Base-by-base conservation (phyloP, 306 rosid genomes). In the Heteromeles arbutifolia region DNA sequence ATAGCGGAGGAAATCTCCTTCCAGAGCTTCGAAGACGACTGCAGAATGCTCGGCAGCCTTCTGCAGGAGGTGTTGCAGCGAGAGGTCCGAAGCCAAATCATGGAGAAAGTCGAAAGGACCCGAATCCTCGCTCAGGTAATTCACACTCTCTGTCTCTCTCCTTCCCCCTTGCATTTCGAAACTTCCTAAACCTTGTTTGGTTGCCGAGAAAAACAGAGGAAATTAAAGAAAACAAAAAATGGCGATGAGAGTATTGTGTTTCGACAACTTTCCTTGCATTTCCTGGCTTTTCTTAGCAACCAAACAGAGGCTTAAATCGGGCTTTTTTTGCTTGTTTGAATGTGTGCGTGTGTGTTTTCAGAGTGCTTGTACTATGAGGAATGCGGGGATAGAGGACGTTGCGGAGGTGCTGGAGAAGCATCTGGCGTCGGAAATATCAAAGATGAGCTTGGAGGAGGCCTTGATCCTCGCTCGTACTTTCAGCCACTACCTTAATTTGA, bases 1-100 rank as follows among this genome's bases (percentile, higher is more conserved):
- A 88, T 94, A 52, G 97, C 97, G 1, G 97, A 91, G 83, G 98
- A 94, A 83, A 91, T 94, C 75, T 91, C 96, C 25, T 94, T 94
- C 71, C 97, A 94, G 90, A 87, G 76, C 87, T 91, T 90, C 57
- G 93, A 94, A 8, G 98, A 94, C 54, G 97, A 91, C 78, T 94
- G 98, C 65, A 90, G 67, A 65, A 72, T 94, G 78, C 98, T 94
- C 17, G 91, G 94, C 0, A 94, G 82, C 81, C 89, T 94, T 43
- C 97, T 94, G 58, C 83, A 88, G 6, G 98, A 94, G 56, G 91
- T 94, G 74, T 78, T 94, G 48, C 97, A 90, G 67, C 85, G 97
- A 25, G 97, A 94, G 76, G 96, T 90, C 74, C 93, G 95, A 13
- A 73, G 68, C 74, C 61, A 57, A 10, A 70, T 90, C 68, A 83